Evolutionary conservation across 2,329 filamentous ascomycete species (phyloP), one percentile per base, ranked within the genome.

Genomic region (Colletotrichum chrysophilum): DNA sequence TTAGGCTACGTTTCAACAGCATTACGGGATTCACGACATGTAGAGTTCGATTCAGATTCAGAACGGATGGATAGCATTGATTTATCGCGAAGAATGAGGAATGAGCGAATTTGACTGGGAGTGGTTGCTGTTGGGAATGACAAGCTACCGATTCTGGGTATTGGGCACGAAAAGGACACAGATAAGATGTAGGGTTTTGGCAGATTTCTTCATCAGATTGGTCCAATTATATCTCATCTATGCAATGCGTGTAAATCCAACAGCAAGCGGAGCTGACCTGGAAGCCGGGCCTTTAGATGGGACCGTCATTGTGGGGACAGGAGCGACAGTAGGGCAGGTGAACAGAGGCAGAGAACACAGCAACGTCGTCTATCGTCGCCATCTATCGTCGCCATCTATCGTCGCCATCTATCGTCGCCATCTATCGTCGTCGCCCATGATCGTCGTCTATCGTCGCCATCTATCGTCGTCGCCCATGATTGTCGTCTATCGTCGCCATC

Each of bases 111-210:
- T 24, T 21, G 52, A 9, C 21, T 56, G 7, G 52, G 52, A n/a
- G 18, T 48, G 5, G 38, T 48, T 48, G 38, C 18, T 7, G 18
- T 48, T 12, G 18, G 38, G 9, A 48, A 2, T n/a, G 38, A 48
- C 9, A 48, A 48, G 7, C 9, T n/a, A 2, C 38, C 38, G 1
- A 3, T 48, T 5, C 7, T 48, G 38, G 38, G 38, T 12, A 48
- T 48, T 48, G 38, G 38, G 18, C 38, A 3, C 38, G 18, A 48
- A n/a, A 48, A 48, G 38, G 3, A 48, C 0, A n/a, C 18, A n/a
- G 38, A 48, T 1, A 48, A 12, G 38, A 12, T n/a, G 5, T 48
- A 48, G 18, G 0, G 0, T n/a, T 0, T 7, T 7, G 38, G 38
- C 18, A 48, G 18, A 4, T 12, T 12, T 48, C 38, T n/a, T 0